Percentiles rank a stretch among this genome's conserved stretches.
These are phyloP conservation scores for Zalaria obscura DNA, from an alignment of 2,329 filamentous ascomycete species.

Conservation along the genomic window DNA sequence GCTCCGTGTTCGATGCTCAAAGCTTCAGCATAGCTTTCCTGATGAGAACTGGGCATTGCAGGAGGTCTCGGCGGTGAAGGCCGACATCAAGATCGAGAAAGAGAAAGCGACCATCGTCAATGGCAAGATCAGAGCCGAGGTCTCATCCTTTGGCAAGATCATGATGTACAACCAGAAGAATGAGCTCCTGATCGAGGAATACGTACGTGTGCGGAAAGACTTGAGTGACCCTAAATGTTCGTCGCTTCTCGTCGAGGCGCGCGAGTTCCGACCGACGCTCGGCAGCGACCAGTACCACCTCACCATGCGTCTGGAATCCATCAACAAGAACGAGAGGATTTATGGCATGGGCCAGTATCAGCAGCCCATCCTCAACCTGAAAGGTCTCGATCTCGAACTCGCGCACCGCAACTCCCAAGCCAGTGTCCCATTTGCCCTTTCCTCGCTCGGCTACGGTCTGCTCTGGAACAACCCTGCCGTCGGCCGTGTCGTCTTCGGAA, in stretches of 20 bases:
- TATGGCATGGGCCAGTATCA: conserved; percentile 59
- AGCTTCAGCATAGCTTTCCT: conserved; percentile 19
- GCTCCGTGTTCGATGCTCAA: conserved; percentile 33
- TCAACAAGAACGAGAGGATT: conserved; percentile 42
- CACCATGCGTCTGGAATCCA: conserved; percentile 44
- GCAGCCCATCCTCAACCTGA: conserved; percentile 48
- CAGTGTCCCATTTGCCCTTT: conserved; percentile 48
- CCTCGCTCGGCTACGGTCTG: conserved; percentile 46
- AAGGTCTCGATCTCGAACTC: conserved; percentile 47
- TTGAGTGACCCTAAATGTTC: conserved; percentile 43
- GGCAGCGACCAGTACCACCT: conserved; percentile 40
- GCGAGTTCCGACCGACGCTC: conserved; percentile 41
- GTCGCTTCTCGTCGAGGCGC: conserved; percentile 40
- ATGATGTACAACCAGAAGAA: conserved; percentile 30
- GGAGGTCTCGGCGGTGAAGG: conserved; percentile 1
- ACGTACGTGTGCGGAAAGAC: conserved; percentile 35
- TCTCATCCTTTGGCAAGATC: conserved; percentile 36
- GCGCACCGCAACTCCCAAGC: conserved; percentile 55
- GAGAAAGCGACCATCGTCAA: conserved; percentile 29
- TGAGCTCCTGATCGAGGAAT: conserved; percentile 38
- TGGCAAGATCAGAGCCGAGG: conserved; percentile 32
- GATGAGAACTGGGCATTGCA: conserved; percentile 27
- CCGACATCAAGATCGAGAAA: conserved; percentile 10
- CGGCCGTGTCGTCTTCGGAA: conserved; percentile 46
- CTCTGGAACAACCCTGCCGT: conserved; percentile 54